A percentile compares a stretch with the other conserved stretches of the same genome.
Conservation (phyloP, 306 rosid species). For the Cajanus cajan region DNA sequence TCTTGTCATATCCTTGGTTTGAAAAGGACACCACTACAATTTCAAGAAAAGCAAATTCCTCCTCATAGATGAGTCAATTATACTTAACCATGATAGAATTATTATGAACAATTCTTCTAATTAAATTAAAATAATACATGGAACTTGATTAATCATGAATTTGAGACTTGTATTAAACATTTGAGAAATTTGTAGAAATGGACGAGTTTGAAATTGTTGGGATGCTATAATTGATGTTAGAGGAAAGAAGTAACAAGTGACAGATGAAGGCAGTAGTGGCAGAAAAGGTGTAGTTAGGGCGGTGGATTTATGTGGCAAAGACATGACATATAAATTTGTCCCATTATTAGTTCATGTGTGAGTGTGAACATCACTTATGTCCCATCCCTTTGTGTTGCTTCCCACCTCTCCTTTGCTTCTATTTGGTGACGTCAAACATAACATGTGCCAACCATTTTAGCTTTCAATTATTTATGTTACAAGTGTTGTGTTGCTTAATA, state of each 20-base stretch:
- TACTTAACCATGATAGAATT: too few species aligned
- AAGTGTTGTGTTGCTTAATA: too few species aligned
- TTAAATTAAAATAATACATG: too few species aligned
- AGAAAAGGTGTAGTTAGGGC: conserved; percentile 22
- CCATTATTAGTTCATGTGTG: conserved; percentile 13
- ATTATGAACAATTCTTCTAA: too few species aligned
- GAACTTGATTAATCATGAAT: too few species aligned
- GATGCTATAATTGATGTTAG: conserved; percentile 26
- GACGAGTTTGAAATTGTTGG: background rate
- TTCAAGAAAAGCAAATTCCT: background rate
- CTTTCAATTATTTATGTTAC: background rate
- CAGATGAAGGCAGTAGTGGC: background rate
- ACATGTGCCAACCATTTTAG: background rate
- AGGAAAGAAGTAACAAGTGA: background rate
- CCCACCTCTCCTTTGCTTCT: background rate
- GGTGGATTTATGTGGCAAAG: conserved; percentile 5
- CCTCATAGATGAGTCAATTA: background rate
- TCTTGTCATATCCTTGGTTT: background rate
- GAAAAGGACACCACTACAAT: background rate
- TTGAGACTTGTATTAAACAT: too few species aligned
- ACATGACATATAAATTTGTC: conserved; percentile 25
- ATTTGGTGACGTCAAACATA: background rate
- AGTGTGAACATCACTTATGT: conserved; percentile 21
- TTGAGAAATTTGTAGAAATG: too few species aligned
- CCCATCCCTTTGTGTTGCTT: background rate